A percentile compares a stretch with the other conserved stretches of the same genome.
These are phyloP conservation scores for Cordyceps pruinosa DNA, from an alignment of 2,329 filamentous ascomycete species.

Conservation along the genomic window DNA sequence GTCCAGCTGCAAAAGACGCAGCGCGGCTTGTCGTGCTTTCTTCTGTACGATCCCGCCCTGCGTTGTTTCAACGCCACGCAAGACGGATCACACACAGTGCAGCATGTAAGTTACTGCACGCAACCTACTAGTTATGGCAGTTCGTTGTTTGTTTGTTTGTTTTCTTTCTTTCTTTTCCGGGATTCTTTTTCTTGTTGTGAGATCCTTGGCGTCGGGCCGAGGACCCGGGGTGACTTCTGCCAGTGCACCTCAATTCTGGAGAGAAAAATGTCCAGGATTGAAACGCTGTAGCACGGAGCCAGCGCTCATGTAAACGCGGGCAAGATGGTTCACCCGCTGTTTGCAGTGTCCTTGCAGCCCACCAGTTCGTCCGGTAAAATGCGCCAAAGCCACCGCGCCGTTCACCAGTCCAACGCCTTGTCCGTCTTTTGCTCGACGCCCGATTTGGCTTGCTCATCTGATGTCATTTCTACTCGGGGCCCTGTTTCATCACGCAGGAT, in stretches of 20 bases:
- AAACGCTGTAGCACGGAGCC: too few relatives aligned
- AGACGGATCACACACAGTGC: background rate
- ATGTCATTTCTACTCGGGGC: conserved; percentile 21
- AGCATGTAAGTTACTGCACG: too few relatives aligned
- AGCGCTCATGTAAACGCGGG: background rate
- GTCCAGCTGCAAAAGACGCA: background rate
- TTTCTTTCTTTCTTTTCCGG: too few relatives aligned
- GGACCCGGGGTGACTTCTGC: too few relatives aligned
- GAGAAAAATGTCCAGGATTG: too few relatives aligned
- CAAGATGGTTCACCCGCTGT: background rate
- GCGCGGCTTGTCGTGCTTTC: background rate
- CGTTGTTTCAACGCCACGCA: conserved; percentile 4
- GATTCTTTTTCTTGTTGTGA: too few relatives aligned
- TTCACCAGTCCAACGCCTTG: conserved; percentile 33
- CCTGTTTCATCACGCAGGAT: conserved; percentile 28
- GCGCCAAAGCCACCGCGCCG: background rate
- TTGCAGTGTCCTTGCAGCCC: background rate
- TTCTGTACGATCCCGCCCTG: background rate
- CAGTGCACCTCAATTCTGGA: too few relatives aligned
- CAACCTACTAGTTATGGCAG: background rate
- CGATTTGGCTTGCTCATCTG: conserved; percentile 23
- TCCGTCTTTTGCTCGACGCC: conserved; percentile 20
- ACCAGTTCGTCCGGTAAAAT: background rate
- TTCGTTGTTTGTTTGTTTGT: background rate
- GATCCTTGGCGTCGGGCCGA: too few relatives aligned